phyloP scores from a whole-genome alignment of 2,329 filamentous ascomycete genomes.

The Pseudonectria buxi region DNA sequence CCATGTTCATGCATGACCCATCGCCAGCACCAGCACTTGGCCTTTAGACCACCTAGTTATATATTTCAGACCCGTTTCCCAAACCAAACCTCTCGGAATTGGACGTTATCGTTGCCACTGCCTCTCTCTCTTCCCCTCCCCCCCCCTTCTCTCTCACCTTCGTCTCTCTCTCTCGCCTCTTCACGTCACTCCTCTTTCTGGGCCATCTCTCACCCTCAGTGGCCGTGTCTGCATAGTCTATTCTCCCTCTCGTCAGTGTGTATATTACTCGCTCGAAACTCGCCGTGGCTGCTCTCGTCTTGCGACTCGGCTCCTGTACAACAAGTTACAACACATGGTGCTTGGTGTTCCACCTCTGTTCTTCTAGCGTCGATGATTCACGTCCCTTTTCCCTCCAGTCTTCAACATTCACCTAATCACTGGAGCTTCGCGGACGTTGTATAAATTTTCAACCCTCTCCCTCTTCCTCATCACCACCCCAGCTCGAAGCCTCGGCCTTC shows the following conservation, averaged over 20 bases:
- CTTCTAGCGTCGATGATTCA: conserved; percentile 22
- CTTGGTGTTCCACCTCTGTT: conserved; percentile 21
- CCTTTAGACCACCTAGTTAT: conserved; percentile 34
- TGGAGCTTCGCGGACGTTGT: conserved; percentile 10
- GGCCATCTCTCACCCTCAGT: conserved; percentile 19
- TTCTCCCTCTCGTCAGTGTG: conserved; percentile 16
- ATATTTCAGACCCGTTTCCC: conserved; percentile 41
- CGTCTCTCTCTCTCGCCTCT: neutral
- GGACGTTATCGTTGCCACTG: conserved; percentile 20
- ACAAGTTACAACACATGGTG: conserved; percentile 18
- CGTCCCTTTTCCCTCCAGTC: conserved; percentile 6
- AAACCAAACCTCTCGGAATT: conserved; percentile 20
- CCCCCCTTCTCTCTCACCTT: conserved; percentile 16
- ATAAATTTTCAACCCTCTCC: too few species aligned
- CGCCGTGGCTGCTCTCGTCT: conserved; percentile 13
- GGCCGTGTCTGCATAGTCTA: conserved; percentile 22
- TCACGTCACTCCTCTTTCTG: conserved; percentile 8
- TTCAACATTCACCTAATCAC: conserved; percentile 17
- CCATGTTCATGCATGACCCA: conserved; percentile 33
- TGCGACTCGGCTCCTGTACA: conserved; percentile 16
- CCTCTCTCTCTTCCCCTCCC: conserved; percentile 8
- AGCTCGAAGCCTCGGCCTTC: too few species aligned
- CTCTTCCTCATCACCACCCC: too few species aligned
- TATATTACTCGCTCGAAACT: conserved; percentile 15
- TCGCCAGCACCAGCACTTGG: conserved; percentile 18